These are phyloP conservation scores for Paxillus rubicundulus DNA, from an alignment of 768 basidiomycete species.

Conservation along the genomic window DNA sequence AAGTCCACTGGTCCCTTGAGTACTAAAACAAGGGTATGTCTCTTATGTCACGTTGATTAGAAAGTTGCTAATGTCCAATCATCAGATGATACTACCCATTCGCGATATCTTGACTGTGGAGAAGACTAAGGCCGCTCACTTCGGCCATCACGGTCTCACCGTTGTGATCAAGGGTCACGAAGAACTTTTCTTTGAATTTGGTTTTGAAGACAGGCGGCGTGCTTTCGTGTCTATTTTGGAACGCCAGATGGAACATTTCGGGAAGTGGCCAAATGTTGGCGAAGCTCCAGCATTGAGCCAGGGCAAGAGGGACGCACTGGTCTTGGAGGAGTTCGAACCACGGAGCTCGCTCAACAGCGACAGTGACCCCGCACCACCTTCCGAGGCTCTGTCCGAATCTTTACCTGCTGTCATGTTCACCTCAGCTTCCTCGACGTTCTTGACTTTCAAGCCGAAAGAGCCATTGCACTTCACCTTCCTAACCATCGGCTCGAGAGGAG, in stretches of 20 bases:
- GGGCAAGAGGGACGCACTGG: conserved; percentile 68
- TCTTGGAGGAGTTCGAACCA: conserved; percentile 82
- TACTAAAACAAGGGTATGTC: conserved; percentile 74
- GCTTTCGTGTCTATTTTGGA: conserved; percentile 76
- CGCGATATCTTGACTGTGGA: conserved; percentile 83
- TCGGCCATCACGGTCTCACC: conserved; percentile 86
- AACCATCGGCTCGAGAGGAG: conserved; percentile 94
- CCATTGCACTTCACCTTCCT: conserved; percentile 89
- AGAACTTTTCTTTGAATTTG: conserved; percentile 96
- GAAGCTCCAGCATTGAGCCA: conserved; percentile 44
- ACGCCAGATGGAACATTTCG: conserved; percentile 74
- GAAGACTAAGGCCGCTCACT: conserved; percentile 81
- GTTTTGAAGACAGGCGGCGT: conserved; percentile 73
- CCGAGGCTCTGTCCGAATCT: conserved; percentile 63
- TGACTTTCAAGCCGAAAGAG: conserved; percentile 91
- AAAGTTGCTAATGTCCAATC: conserved; percentile 2
- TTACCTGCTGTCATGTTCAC: conserved; percentile 94
- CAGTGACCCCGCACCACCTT: conserved; percentile 43
- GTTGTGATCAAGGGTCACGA: conserved; percentile 94
- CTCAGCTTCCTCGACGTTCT: conserved; percentile 91
- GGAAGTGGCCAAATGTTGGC: conserved; percentile 44
- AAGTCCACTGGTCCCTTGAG: conserved; percentile 81
- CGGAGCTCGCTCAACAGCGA: conserved; percentile 34
- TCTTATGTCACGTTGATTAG: not conserved
- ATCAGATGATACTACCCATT: conserved; percentile 92